Percentiles rank a stretch among this genome's conserved stretches.
Conservation (phyloP, 2,329 filamentous ascomycete genomes). For the Tolypocladium ophioglossoides region DNA sequence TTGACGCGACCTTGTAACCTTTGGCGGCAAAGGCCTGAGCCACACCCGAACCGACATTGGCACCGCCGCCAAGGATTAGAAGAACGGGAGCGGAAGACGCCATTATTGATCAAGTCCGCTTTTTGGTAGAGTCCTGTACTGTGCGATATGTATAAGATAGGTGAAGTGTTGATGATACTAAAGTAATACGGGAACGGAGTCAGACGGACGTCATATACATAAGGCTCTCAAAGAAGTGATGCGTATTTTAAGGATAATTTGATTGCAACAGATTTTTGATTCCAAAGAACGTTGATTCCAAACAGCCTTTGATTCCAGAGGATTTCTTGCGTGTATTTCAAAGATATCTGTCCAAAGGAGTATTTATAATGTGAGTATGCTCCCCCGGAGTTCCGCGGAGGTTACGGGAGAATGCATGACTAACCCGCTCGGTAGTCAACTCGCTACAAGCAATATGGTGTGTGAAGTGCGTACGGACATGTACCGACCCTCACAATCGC, state of each 20-base stretch:
- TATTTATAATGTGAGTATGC: not conserved
- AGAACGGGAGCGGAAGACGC: not conserved
- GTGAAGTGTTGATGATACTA: not conserved
- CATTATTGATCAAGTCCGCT: not conserved
- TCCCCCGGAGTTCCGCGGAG: not conserved
- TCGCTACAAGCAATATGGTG: not conserved
- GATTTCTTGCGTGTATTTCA: not conserved
- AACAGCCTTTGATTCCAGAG: not conserved
- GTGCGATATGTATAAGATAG: not conserved
- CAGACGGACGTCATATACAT: not conserved
- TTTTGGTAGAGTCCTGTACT: not conserved
- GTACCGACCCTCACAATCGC: not conserved
- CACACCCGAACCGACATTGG: not conserved
- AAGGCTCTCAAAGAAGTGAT: not conserved
- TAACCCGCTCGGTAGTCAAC: not conserved
- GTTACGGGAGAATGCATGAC: not conserved
- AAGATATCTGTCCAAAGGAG: not conserved
- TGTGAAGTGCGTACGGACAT: not conserved
- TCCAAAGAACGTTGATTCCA: not conserved
- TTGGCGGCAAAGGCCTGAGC: not conserved
- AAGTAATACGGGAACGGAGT: not conserved
- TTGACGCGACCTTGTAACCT: not conserved
- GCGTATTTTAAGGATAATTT: not conserved
- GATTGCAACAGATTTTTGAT: not conserved
- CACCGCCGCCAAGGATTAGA: not conserved